Evolutionary conservation across 208 protist genomes (phyloP), one percentile per base, ranked within the genome.

Genomic region (Phytomonas francai): DNA sequence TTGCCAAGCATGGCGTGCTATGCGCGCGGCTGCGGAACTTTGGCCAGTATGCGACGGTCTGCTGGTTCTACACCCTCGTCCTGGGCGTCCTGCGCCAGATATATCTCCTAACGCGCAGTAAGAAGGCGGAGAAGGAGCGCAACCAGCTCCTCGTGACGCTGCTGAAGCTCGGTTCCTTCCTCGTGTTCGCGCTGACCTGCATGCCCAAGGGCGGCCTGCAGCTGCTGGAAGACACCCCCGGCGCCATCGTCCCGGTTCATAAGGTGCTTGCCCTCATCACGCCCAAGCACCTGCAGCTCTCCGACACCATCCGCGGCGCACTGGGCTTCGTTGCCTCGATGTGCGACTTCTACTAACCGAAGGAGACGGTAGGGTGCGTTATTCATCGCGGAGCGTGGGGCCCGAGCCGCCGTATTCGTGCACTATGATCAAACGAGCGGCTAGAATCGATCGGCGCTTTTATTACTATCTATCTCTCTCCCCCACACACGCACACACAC

Each of bases 61-160:
- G 85, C 80, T 95, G 89, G 89, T 87, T 95, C 80, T 91, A 90
- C 79, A 83, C 74, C 22, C 83, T 95, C 42, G 58, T 89, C n/a
- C 64, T 88, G 58, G 79, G 78, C 65, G 77, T 93, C 58, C 42
- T 91, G 61, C 80, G 81, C 63, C 77, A 85, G 80, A 63, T 74
- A 25, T 95, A 95, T 74, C 73, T 85, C 45, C 73, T 93, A 62
- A 78, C 80, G 67, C 74, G 87, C 77, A 82, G 80, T 74, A 84
- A 82, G 70, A 68, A 66, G 59, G 87, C 83, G 39, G 67, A 83
- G 68, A 81, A 89, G 73, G 78, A 96, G 73, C 83, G 81, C 67
- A 89, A 91, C 72, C 73, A 71, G 57, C 72, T 81, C 51, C 73
- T 84, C 65, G 73, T 95, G 77, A 89, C 77, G 60, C 79, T 92